These are phyloP conservation scores for Diutina pseudorugosa DNA, from an alignment of 1,139 yeast genomes.

Conservation along the genomic window DNA sequence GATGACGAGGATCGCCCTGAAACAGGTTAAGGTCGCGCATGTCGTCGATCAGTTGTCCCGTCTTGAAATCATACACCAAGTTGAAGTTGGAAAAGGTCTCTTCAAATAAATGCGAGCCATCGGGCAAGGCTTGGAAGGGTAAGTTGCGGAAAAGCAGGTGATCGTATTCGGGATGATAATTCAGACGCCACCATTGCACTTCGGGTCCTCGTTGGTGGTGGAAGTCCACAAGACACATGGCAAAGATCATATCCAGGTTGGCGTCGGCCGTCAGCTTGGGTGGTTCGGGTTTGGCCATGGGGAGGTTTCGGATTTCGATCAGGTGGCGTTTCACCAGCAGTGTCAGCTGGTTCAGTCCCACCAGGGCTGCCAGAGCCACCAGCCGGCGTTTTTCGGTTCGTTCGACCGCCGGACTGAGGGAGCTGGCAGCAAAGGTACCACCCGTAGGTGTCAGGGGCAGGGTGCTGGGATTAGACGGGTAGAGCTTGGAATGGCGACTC, in stretches of 20 bases:
- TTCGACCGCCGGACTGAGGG: not conserved
- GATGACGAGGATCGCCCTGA: constrained; percentile 32
- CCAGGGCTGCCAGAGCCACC: not conserved
- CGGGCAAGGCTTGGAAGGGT: constrained; percentile 93
- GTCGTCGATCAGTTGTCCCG: constrained; percentile 29
- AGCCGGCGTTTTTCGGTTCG: not conserved
- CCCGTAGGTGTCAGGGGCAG: not conserved
- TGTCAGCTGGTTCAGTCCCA: not conserved
- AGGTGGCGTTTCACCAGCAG: not conserved
- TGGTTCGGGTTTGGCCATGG: constrained; percentile 13
- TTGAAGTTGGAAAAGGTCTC: constrained; percentile 92
- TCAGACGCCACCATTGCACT: constrained; percentile 82
- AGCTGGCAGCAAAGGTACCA: not conserved
- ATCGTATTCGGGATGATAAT: constrained; percentile 26
- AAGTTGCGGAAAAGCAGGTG: constrained; percentile 68
- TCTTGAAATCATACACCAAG: constrained; percentile 56
- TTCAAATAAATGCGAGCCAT: constrained; percentile 84
- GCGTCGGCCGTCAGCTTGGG: constrained; percentile 5
- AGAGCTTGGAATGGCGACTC: not conserved
- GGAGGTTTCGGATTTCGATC: constrained; percentile 27
- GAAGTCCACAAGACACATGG: constrained; percentile 84
- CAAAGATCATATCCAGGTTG: constrained; percentile 44
- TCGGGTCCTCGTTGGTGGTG: constrained; percentile 95
- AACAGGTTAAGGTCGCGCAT: constrained; percentile 31
- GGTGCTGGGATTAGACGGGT: not conserved